Evolutionary conservation across 768 basidiomycete genomes (phyloP).

Genomic region (Strobilomyces dryophilus): DNA sequence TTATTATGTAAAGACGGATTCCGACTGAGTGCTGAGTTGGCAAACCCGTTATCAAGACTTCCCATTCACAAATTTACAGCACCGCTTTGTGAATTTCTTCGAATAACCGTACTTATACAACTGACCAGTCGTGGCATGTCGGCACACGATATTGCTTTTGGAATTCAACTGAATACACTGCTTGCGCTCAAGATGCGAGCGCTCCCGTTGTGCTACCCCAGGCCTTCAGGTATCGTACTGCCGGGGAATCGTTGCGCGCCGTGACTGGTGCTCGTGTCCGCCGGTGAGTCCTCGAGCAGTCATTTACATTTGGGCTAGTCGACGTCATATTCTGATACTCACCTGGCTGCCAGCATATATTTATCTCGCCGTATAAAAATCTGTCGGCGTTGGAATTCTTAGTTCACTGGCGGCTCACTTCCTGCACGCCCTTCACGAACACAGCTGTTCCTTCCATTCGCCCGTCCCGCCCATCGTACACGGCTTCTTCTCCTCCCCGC

Average conservation of each 20-base stretch:
- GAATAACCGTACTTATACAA: too few relatives aligned
- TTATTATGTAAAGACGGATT: too few relatives aligned
- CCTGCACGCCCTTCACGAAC: neutral
- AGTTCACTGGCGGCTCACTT: too few relatives aligned
- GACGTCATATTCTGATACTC: conserved; percentile 17
- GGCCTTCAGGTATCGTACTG: neutral
- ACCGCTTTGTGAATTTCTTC: too few relatives aligned
- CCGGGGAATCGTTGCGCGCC: too few relatives aligned
- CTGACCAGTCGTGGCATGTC: neutral
- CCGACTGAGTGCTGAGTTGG: too few relatives aligned
- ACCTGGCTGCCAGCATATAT: neutral
- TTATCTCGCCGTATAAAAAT: conserved; percentile 14
- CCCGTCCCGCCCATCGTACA: conserved; percentile 11
- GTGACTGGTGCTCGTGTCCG: neutral
- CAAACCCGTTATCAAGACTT: too few relatives aligned
- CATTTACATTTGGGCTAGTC: conserved; percentile 4
- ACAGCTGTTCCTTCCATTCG: conserved; percentile 6
- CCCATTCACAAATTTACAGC: too few relatives aligned
- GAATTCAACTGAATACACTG: conserved; percentile 1
- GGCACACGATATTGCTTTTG: neutral
- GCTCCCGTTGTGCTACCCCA: neutral
- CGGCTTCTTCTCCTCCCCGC: conserved; percentile 10
- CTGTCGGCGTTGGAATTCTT: neutral
- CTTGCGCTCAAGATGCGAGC: neutral
- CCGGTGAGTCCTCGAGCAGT: neutral